These are phyloP conservation scores for Graphium sp. DNA, from an alignment of 2,329 filamentous ascomycete species.

Conservation along the genomic window DNA sequence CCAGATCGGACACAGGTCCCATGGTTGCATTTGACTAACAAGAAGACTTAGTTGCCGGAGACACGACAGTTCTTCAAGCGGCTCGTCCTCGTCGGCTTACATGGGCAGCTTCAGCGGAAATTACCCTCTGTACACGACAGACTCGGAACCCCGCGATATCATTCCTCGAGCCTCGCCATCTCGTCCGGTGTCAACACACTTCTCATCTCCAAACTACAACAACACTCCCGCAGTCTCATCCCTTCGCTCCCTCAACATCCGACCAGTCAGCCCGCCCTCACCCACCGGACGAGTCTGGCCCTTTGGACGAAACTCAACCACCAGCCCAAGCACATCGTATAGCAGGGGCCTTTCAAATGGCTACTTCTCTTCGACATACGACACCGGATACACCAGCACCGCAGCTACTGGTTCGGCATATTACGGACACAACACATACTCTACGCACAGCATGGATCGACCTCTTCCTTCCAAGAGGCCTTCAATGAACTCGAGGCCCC, in stretches of 20 bases:
- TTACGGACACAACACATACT: constrained; percentile 9
- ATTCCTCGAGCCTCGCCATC: constrained; percentile 47
- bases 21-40: no score
- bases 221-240: constrained; percentile 34
- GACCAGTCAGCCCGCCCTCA: constrained; percentile 37
- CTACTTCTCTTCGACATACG: constrained; percentile 36
- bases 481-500: constrained; percentile 36
- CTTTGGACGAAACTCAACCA: constrained; percentile 28
- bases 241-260: constrained; percentile 34
- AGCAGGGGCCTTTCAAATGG: constrained; percentile 19
- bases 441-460: constrained; percentile 23
- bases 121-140: constrained; percentile 24
- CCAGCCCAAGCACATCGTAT: constrained; percentile 36
- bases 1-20: no score
- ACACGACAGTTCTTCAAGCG: constrained; percentile 26
- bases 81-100: constrained; percentile 14
- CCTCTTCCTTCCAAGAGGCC: constrained; percentile 40
- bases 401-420: constrained; percentile 20
- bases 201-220: constrained; percentile 35
- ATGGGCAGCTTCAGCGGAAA: constrained; percentile 28
- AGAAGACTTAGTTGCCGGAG: constrained; percentile 40
- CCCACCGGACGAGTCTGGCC: constrained; percentile 35
- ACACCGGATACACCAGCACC: constrained; percentile 19
- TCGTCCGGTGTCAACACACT: constrained; percentile 35
- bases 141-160: constrained; percentile 44